Evolutionary conservation across 139 green algal genomes (phyloP).

Genomic region (Chlamydomonas sphaeroides): DNA sequence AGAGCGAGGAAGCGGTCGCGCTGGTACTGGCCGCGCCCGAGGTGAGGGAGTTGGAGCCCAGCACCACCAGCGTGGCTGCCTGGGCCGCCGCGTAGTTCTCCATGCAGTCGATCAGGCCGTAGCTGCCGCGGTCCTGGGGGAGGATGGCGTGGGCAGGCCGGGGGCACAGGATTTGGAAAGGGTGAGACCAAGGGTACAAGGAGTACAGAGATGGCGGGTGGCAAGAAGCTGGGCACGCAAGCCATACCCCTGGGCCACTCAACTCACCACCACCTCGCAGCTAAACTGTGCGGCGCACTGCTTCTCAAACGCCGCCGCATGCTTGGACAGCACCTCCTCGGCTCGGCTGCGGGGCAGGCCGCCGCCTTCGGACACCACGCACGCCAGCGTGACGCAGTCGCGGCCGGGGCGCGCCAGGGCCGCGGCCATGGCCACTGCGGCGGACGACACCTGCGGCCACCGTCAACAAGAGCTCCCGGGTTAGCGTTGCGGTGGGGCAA

Average conservation of each 20-base stretch:
- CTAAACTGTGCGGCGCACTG: not conserved
- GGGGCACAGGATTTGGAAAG: too few relatives aligned
- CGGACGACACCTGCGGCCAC: slow-evolving; percentile 7
- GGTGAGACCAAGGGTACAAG: too few relatives aligned
- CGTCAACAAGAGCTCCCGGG: not conserved
- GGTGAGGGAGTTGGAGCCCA: slow-evolving; percentile 26
- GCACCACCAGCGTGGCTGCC: not conserved
- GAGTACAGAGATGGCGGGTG: too few relatives aligned
- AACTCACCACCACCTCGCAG: slow-evolving; percentile 25
- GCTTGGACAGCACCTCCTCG: slow-evolving; percentile 21
- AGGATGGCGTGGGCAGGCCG: too few relatives aligned
- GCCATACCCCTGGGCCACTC: too few relatives aligned
- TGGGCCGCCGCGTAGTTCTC: not conserved
- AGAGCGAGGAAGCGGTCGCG: not conserved
- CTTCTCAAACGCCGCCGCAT: not conserved
- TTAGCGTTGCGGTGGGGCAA: not conserved
- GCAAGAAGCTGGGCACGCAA: too few relatives aligned
- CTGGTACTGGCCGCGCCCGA: not conserved
- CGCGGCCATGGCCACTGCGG: slow-evolving; percentile 15
- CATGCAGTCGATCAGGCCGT: slow-evolving; percentile 34
- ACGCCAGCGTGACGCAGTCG: slow-evolving; percentile 21
- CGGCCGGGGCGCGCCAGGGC: not conserved
- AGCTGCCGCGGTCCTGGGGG: not conserved
- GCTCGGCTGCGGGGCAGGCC: not conserved
- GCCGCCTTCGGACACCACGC: slow-evolving; percentile 27